phyloP scores from a whole-genome alignment of 345 rosid genomes.

The Abelmoschus esculentus region DNA sequence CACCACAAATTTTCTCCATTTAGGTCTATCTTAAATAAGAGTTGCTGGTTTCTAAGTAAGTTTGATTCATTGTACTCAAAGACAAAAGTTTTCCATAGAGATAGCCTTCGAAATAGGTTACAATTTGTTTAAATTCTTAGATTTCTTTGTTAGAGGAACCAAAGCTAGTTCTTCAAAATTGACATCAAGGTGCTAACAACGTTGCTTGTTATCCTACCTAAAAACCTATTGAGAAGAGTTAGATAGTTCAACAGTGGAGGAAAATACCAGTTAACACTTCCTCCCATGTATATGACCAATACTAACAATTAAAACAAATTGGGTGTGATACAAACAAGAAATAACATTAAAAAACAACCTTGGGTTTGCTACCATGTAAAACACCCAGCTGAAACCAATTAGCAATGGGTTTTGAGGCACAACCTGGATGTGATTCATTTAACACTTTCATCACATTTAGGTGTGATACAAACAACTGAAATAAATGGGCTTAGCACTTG shows the following conservation, averaged over 20 bases:
- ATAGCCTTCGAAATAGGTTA: neutral
- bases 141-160: neutral
- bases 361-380: slow-evolving; percentile 1
- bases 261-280: neutral
- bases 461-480: neutral
- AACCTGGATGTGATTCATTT: neutral
- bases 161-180: neutral
- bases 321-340: neutral
- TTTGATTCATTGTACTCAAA: too few relatives aligned
- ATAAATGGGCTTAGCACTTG: neutral
- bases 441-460: neutral
- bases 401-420: neutral
- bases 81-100: too few relatives aligned
- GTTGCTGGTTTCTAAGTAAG: too few relatives aligned
- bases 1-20: neutral
- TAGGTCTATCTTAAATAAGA: neutral
- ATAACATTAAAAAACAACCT: neutral
- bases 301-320: neutral
- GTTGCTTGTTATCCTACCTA: neutral
- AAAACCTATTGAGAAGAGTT: neutral
- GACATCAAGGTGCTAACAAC: neutral
- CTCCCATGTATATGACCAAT: neutral
- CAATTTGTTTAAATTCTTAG: neutral
- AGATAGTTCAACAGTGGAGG: neutral
- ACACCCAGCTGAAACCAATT: neutral